Percentiles rank a stretch among this genome's conserved stretches.
Evolutionary conservation across 305 asterid genomes (phyloP).

Genomic region (Fraxinus sp.): DNA sequence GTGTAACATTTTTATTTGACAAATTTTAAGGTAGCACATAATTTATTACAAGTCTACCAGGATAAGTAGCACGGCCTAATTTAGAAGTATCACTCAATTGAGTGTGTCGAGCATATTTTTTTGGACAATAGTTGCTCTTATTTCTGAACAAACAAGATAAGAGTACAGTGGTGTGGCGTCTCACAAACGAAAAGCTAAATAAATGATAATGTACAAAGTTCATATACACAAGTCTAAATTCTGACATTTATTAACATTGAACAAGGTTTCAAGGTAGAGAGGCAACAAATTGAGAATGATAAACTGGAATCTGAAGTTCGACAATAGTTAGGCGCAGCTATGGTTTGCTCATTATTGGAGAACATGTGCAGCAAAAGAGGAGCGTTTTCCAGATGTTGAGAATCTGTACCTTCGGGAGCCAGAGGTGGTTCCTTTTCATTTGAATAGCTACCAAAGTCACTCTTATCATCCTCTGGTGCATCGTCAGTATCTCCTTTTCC

Average conservation of each 20-base stretch:
- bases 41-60: no score
- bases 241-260: conserved; percentile 33
- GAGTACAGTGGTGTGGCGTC: background rate
- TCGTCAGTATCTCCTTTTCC: conserved; percentile 40
- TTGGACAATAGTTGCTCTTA: background rate
- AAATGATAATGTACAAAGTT: conserved; percentile 41
- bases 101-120: background rate
- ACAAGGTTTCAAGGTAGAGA: conserved; percentile 37
- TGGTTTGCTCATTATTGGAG: conserved; percentile 25
- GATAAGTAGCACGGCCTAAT: background rate
- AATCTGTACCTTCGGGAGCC: conserved; percentile 45
- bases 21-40: background rate
- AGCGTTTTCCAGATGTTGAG: conserved; percentile 30
- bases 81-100: background rate
- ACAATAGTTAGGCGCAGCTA: conserved; percentile 24
- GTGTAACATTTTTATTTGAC: background rate
- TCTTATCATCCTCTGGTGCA: conserved; percentile 43
- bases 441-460: conserved; percentile 34
- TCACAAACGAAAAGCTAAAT: conserved; percentile 6
- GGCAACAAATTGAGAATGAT: conserved; percentile 27
- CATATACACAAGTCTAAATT: conserved; percentile 15
- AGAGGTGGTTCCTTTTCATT: conserved; percentile 47
- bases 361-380: conserved; percentile 28
- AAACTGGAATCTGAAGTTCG: conserved; percentile 14
- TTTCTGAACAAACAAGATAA: background rate